Evolutionary conservation across 163 green algal genomes (phyloP).

Genomic region (Chlorella variabilis): DNA sequence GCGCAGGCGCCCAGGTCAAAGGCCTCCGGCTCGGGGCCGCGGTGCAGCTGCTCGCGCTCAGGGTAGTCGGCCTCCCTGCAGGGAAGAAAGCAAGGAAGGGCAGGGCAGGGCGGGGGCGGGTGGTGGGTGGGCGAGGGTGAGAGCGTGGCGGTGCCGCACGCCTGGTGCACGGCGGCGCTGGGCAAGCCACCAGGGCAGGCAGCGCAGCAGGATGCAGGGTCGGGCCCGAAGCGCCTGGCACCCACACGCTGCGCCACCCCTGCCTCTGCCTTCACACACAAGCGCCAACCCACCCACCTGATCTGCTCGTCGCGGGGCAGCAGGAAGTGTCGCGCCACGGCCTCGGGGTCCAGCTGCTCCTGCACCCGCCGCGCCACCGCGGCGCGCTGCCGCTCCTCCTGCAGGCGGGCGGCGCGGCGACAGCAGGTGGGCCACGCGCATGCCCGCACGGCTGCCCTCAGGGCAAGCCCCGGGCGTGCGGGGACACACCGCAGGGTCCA

Average conservation of each 20-base stretch:
- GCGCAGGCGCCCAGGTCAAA: conserved; percentile 58
- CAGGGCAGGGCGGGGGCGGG: not conserved
- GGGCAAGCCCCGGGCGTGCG: too few species aligned
- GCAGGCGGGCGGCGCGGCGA: not conserved
- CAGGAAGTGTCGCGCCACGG: conserved; percentile 68
- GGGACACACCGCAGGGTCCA: too few species aligned
- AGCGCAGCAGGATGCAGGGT: too few species aligned
- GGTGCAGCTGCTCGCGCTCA: conserved; percentile 69
- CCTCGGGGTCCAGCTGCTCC: conserved; percentile 69
- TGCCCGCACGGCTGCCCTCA: too few species aligned
- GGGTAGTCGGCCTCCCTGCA: conserved; percentile 61
- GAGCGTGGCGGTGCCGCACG: too few species aligned
- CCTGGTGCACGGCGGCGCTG: too few species aligned
- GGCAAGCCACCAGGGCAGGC: too few species aligned
- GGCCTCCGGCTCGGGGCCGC: conserved; percentile 22
- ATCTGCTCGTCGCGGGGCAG: conserved; percentile 71
- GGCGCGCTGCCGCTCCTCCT: conserved; percentile 43
- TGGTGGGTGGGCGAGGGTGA: too few species aligned
- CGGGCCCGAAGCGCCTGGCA: too few species aligned
- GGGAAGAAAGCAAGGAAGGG: not conserved
- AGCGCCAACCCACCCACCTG: conserved; percentile 41
- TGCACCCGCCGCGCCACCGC: conserved; percentile 44
- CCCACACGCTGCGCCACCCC: too few species aligned
- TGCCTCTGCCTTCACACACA: not conserved
- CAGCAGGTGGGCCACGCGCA: not conserved